A percentile compares a stretch with the other conserved stretches of the same genome.
Conservation (phyloP, 805 yeast genomes). For the Yamadazyma nakazawae region DNA sequence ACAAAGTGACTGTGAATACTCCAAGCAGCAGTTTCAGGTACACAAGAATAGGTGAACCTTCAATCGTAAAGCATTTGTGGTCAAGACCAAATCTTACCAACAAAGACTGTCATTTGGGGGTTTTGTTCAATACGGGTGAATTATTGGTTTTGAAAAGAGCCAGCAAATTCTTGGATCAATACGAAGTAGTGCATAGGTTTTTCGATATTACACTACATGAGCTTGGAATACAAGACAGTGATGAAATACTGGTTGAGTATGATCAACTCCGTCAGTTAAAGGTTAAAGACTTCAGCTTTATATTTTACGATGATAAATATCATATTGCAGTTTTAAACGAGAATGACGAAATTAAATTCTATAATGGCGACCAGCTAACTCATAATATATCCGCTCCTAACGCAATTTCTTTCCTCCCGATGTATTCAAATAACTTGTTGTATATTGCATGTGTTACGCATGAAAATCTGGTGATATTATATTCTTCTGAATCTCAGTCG, state of each 20-base stretch:
- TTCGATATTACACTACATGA: constrained; percentile 25
- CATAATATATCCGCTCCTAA: not conserved
- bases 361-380: not conserved
- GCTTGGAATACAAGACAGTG: constrained; percentile 16
- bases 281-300: constrained; percentile 27
- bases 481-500: not conserved
- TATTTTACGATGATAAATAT: not conserved
- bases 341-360: not conserved
- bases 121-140: constrained; percentile 38
- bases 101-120: constrained; percentile 30
- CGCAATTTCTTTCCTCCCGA: not conserved
- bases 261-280: constrained; percentile 21
- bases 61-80: constrained; percentile 36
- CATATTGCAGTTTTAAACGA: not conserved
- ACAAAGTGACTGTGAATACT: constrained; percentile 22
- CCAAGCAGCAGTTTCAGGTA: constrained; percentile 28
- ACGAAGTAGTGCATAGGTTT: constrained; percentile 22
- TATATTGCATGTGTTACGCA: not conserved
- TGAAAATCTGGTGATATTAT: not conserved
- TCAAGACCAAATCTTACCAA: constrained; percentile 21
- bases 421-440: not conserved
- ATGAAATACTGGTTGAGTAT: constrained; percentile 17
- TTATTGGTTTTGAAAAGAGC: constrained; percentile 29
- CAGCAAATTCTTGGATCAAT: constrained; percentile 21
- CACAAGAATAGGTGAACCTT: constrained; percentile 29